Base-by-base conservation (phyloP, 305 asterid genomes). In the Rubia occidens region DNA sequence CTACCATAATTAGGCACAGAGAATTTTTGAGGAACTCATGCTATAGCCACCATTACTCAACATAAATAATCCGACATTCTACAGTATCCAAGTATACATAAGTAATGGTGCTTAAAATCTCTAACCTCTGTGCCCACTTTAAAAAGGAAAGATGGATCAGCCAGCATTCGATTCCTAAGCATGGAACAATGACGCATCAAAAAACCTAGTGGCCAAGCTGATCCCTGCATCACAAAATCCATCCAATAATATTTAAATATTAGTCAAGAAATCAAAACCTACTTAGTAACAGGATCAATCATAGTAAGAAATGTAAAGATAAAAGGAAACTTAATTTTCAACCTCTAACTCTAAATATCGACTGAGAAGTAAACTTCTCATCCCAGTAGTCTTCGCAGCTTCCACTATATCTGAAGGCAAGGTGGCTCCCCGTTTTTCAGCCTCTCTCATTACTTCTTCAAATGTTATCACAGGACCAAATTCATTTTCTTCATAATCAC, bases 301-400 rank as follows among this genome's bases (percentile, higher is more conserved):
- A 35, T 37, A 6, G 5, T 1, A 37, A n/a, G 20, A 47, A 69
- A 58, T 3, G 17, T 6, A 42, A 59, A 58, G 17, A 14, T 6
- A 47, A 69, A 58, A 10, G 14, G 32, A 26, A 43, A 69, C 32
- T 3, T 76, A 61, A 70, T 40, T 39, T 79, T 78, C 74, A 76
- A 91, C 97, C 97, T 91, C 95, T 58, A 86, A 80, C 74, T 86
- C 97, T 78, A 91, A 85, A 78, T 87, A 91, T 35, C 96, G 90
- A 64, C 76, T 63, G 51, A 91, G 87, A 73, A 91, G 80, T 77
- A 89, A 65, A 59, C 83, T 75, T 53, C 95, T 78, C 59, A 91
- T 80, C 75, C 97, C 95, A 7, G 78, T 76, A 61, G 85, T 74
- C 72, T 86, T 84, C 7, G 97, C 96, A 43, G 95, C 95, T 82